Percentiles rank a stretch among this genome's conserved stretches.
Conservation (phyloP, 2,329 filamentous ascomycete species). For the Ascochyta fabae region DNA sequence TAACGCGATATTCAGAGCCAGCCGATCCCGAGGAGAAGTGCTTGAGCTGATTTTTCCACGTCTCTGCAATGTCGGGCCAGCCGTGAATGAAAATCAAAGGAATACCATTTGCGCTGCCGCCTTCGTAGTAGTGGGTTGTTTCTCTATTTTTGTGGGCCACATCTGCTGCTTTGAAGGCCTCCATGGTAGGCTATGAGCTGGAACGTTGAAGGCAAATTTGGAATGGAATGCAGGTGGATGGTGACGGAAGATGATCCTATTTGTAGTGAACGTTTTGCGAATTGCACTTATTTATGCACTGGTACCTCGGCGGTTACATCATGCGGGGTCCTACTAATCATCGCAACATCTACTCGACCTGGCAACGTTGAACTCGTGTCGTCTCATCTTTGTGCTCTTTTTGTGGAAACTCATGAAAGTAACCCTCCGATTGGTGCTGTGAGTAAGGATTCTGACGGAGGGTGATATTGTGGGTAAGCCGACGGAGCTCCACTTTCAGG, state of each 20-base stretch:
- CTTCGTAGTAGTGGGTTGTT: conserved; percentile 34
- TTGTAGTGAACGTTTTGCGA: background rate
- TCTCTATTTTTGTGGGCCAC: conserved; percentile 31
- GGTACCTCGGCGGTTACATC: conserved; percentile 12
- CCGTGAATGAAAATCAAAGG: conserved; percentile 38
- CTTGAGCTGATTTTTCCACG: conserved; percentile 46
- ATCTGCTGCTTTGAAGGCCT: conserved; percentile 21
- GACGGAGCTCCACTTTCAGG: too few species aligned
- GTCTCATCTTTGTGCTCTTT: background rate
- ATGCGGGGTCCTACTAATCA: conserved; percentile 6
- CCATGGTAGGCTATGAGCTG: conserved; percentile 12
- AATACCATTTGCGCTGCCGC: conserved; percentile 27
- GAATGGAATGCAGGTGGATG: background rate
- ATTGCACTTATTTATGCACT: background rate
- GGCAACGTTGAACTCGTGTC: too few species aligned
- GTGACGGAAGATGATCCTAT: background rate
- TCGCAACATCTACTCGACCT: too few species aligned
- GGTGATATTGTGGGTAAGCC: too few species aligned
- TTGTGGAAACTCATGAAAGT: too few species aligned
- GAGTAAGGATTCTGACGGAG: too few species aligned
- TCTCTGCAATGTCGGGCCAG: conserved; percentile 47
- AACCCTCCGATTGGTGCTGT: too few species aligned
- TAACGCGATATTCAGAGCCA: conserved; percentile 34
- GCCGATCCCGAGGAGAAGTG: conserved; percentile 38
- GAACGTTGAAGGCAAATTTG: background rate